Evolutionary conservation across 306 rosid genomes (phyloP), one percentile per base, ranked within the genome.

Genomic region (Adenanthera pavonina): DNA sequence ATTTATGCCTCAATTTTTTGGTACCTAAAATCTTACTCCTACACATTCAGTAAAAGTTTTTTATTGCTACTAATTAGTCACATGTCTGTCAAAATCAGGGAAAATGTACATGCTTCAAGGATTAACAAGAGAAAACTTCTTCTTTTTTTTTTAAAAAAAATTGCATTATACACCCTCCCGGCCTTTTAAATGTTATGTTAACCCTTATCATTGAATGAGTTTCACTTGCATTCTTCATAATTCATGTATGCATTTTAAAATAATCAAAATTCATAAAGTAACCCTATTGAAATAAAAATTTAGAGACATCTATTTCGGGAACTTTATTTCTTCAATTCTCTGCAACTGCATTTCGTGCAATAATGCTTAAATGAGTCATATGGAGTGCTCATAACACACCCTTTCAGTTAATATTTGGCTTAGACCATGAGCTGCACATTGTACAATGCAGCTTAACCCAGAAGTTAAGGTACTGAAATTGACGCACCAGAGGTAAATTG

Each of bases 401-500:
- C 25, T 53, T 64, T 72, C 13, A 25, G 30, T 70, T 40, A 48
- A 25, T 60, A 8, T 49, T 60, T 82, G 53, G 62, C 62, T n/a
- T 19, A 43, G 14, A 70, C 33, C 43, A 30, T 13, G 57, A 54
- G 77, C 19, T 62, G 76, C 16, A 53, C 61, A 76, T 19, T 47
- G 66, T 74, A 65, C 68, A 66, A 68, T 73, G 62, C 61, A 72
- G 49, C 73, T 85, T 47, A 46, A 61, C 72, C 65, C 74, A 72
- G 8, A 59, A 56, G 54, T 38, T 66, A 72, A 38, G 72, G 44
- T 47, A 35, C 74, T 76, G 13, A 66, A 57, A 77, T 67, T 85
- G 76, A 74, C 72, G 40, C 35, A 72, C 13, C 43, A 48, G 13
- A 48, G 30, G 64, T 35, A 72, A 49, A 15, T 51, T 71, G 64